Evolutionary conservation across 495 filamentous ascomycete species (phyloP).

Genomic region (Melanomma pulvis-pyrius): DNA sequence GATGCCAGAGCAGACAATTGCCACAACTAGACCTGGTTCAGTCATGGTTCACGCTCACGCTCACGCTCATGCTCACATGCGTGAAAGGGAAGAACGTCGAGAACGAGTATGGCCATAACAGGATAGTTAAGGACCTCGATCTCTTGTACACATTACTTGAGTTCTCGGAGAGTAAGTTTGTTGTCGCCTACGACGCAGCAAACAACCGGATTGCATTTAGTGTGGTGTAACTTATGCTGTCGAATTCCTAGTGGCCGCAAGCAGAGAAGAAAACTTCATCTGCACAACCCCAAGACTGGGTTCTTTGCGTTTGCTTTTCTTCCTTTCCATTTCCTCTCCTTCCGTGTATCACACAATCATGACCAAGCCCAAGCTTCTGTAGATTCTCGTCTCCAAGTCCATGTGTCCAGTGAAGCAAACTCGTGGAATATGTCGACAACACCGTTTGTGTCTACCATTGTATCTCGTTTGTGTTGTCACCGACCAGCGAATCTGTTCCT

Average conservation of each 20-base stretch:
- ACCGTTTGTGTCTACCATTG: background rate
- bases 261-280: background rate
- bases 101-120: background rate
- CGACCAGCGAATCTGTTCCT: background rate
- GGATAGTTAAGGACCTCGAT: background rate
- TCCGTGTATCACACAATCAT: background rate
- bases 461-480: background rate
- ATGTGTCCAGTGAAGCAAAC: background rate
- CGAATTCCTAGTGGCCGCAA: background rate
- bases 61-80: no score
- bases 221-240: background rate
- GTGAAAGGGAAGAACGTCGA: background rate
- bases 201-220: background rate
- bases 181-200: background rate
- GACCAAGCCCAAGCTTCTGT: background rate
- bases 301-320: background rate
- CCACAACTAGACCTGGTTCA: constrained; percentile 5
- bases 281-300: background rate
- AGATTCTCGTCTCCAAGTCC: background rate
- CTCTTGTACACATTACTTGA: background rate
- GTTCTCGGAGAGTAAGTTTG: background rate
- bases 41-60: constrained; percentile 7
- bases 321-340: background rate
- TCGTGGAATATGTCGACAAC: background rate
- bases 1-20: constrained; percentile 23